A percentile compares a stretch with the other conserved stretches of the same genome.
Conservation (phyloP, 2,329 filamentous ascomycete genomes). For the Cercospora sp. region DNA sequence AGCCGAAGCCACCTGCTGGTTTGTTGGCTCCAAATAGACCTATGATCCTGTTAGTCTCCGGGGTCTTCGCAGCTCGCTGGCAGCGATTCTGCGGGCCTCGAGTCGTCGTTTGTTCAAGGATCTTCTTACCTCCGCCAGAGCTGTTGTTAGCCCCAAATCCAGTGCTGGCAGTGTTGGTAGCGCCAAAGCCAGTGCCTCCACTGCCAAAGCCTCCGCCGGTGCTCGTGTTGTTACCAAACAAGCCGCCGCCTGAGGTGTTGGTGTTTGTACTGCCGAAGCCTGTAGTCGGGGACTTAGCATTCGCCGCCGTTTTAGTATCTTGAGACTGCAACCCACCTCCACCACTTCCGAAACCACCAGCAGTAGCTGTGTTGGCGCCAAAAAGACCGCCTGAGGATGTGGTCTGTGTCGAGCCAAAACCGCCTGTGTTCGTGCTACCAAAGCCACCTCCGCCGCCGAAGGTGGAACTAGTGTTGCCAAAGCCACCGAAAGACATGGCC, state of each 20-base stretch:
- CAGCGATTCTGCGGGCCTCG: not conserved
- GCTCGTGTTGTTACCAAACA: conserved; percentile 33
- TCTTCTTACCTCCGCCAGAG: conserved; percentile 31
- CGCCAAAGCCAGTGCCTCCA: conserved; percentile 31
- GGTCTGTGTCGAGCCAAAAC: conserved; percentile 28
- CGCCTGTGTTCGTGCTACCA: conserved; percentile 23
- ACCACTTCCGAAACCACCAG: conserved; percentile 29
- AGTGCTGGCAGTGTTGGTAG: conserved; percentile 31
- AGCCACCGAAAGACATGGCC: conserved; percentile 27
- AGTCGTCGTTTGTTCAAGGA: conserved; percentile 20
- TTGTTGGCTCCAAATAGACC: conserved; percentile 33
- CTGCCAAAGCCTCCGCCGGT: conserved; percentile 30
- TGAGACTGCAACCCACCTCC: conserved; percentile 23
- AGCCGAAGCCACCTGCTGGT: conserved; percentile 54
- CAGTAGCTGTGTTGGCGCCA: conserved; percentile 33
- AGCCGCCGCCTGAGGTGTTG: conserved; percentile 35
- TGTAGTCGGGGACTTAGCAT: conserved; percentile 28
- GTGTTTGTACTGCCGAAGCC: conserved; percentile 30
- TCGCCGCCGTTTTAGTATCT: conserved; percentile 27
- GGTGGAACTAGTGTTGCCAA: conserved; percentile 25
- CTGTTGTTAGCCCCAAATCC: conserved; percentile 43
- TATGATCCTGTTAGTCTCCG: conserved; percentile 33
- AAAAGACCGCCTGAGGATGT: conserved; percentile 29
- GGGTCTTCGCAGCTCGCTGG: not conserved
- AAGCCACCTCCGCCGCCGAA: conserved; percentile 29